Evolutionary conservation across 2,329 filamentous ascomycete species (phyloP).

Genomic region (Onygenales sp.): DNA sequence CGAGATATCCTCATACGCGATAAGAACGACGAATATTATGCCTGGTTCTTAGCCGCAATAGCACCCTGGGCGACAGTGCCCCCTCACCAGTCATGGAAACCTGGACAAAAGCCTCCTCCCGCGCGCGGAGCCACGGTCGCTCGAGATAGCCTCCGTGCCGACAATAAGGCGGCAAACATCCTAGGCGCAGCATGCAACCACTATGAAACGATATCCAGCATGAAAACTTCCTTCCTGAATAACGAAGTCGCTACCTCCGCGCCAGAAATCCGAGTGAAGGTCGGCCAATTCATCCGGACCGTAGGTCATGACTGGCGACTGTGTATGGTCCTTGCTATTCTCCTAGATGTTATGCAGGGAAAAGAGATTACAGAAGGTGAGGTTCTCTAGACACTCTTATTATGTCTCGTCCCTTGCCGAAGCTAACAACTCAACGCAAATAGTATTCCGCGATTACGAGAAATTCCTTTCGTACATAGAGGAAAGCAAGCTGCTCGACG

Average conservation of each 20-base stretch:
- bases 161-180: conserved; percentile 64
- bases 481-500: conserved; percentile 38
- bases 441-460: conserved; percentile 43
- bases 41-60: conserved; percentile 68
- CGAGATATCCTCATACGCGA: conserved; percentile 49
- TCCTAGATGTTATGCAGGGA: conserved; percentile 30
- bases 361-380: conserved; percentile 23
- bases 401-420: background rate
- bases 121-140: conserved; percentile 56
- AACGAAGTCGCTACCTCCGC: conserved; percentile 18
- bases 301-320: conserved; percentile 32
- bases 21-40: conserved; percentile 57
- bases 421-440: conserved; percentile 1
- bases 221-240: conserved; percentile 40
- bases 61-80: conserved; percentile 58
- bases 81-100: conserved; percentile 25
- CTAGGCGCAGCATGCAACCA: conserved; percentile 57
- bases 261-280: conserved; percentile 26
- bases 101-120: conserved; percentile 43
- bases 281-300: conserved; percentile 25
- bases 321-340: conserved; percentile 28
- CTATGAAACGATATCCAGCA: conserved; percentile 49
- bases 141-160: conserved; percentile 67
- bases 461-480: conserved; percentile 44
- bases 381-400: background rate